These are phyloP conservation scores for Magnolia officinalis DNA, from an alignment of 164 flowering plant species.

Conservation along the genomic window DNA sequence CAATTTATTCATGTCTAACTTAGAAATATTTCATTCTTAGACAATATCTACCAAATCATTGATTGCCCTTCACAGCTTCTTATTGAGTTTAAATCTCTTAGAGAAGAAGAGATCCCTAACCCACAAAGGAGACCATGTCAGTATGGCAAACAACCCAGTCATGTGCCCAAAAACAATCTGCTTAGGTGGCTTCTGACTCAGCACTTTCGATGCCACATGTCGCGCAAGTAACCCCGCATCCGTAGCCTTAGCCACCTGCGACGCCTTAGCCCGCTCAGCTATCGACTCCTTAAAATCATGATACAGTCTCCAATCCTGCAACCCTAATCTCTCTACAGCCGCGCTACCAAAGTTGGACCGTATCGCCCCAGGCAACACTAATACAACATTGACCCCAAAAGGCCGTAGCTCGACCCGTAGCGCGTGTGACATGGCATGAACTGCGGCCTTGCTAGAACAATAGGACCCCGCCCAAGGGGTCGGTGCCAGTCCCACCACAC, in stretches of 20 bases:
- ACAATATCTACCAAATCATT: too few species aligned
- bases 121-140: constrained; percentile 58
- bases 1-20: too few species aligned
- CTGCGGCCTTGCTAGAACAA: constrained; percentile 56
- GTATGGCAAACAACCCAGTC: constrained; percentile 48
- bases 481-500: constrained; percentile 51
- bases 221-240: constrained; percentile 49
- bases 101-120: constrained; percentile 55
- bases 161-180: constrained; percentile 55
- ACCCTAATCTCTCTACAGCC: constrained; percentile 26
- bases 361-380: constrained; percentile 55
- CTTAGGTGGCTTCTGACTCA: constrained; percentile 55
- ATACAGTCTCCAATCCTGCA: constrained; percentile 52
- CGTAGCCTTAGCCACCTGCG: constrained; percentile 51
- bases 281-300: constrained; percentile 48
- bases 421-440: constrained; percentile 51
- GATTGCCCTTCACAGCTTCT: constrained; percentile 2
- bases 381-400: constrained; percentile 53
- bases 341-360: constrained; percentile 50
- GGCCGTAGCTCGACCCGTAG: constrained; percentile 54
- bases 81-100: constrained; percentile 32
- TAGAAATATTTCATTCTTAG: too few species aligned
- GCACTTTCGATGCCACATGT: constrained; percentile 51
- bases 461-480: constrained; percentile 78
- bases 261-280: constrained; percentile 50